Evolutionary conservation across 768 basidiomycete genomes (phyloP), one percentile per base, ranked within the genome.

Genomic region (Infundibulicybe gibba): DNA sequence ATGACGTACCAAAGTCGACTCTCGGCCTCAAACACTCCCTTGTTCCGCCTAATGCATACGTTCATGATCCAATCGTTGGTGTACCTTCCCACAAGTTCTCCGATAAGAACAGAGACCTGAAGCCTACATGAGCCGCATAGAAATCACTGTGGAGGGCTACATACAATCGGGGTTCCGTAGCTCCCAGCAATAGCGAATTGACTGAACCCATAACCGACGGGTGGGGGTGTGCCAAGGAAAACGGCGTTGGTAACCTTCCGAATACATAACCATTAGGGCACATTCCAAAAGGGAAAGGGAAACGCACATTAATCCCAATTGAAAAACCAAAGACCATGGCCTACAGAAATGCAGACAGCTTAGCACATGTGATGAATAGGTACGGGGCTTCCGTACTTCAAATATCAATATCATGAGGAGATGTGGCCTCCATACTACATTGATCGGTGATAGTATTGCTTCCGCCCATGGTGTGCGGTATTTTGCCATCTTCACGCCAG

Each of bases 361-460:
- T 14, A 15, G 11, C 34, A 12, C 5, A 44, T 44, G 31, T 40
- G 44, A 53, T 5, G 20, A 37, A 48, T 9, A 9, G 15, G 21
- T 17, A 25, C 25, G 25, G 25, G 19, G 40, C 9, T 19, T 15
- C 17, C 45, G 2, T 32, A 70, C 70, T 58, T 76, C 72, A 49
- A 74, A 74, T 43, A 69, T 44, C 30, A 69, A 62, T 40, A 71
- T 60, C 39, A 66, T 57, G 34, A 75, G 40, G 10, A 74, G 53
- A 42, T 78, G 76, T 1, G 79, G 79, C 16, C 76, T 57, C 74
- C 75, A 77, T 19, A 77, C 49, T 19, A 80, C 61, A 43, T 65
- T 65, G 40, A 77, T 54, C 13, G 69, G 65, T 5, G 64, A 53
- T 1, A 59, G 47, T 34, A 72, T 48, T 20, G 63, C 59, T 25